Evolutionary conservation across 805 yeast genomes (phyloP).

Genomic region (Dipodascus geniculatus): DNA sequence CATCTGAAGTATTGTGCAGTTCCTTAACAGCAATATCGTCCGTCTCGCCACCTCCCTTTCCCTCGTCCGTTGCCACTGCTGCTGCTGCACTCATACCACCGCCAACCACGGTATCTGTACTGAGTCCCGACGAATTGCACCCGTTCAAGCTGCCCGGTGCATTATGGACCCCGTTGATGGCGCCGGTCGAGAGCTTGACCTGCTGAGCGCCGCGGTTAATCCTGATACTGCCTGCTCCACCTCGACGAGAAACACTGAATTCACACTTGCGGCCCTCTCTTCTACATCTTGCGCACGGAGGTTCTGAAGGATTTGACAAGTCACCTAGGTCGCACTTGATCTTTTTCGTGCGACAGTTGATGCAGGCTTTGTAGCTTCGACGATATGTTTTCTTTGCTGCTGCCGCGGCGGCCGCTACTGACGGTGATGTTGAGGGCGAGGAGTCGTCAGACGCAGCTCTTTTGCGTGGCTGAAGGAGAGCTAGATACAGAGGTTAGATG

Average conservation of each 20-base stretch:
- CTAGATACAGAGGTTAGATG: too few species aligned
- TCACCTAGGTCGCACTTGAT: conserved; percentile 81
- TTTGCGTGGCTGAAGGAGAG: background rate
- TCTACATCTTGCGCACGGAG: conserved; percentile 77
- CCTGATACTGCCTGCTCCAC: conserved; percentile 32
- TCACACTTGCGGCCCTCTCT: conserved; percentile 77
- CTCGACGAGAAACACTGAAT: conserved; percentile 47
- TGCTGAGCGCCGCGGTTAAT: conserved; percentile 21
- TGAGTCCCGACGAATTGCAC: conserved; percentile 29
- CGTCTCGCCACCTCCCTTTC: background rate
- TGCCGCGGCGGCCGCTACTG: background rate
- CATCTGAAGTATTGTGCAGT: conserved; percentile 28
- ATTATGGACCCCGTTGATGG: background rate
- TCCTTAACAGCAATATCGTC: conserved; percentile 16
- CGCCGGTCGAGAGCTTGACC: background rate
- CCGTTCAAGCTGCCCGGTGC: background rate
- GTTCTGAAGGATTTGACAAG: conserved; percentile 55
- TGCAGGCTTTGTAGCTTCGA: conserved; percentile 72
- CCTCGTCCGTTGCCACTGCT: conserved; percentile 20
- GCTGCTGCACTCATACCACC: conserved; percentile 3
- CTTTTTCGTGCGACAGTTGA: conserved; percentile 74
- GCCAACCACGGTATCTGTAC: conserved; percentile 4
- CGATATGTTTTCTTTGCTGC: conserved; percentile 27
- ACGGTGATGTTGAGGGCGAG: background rate
- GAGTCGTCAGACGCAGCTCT: background rate